Evolutionary conservation across 2,329 filamentous ascomycete species (phyloP).

Genomic region (Thelonectria discophora): DNA sequence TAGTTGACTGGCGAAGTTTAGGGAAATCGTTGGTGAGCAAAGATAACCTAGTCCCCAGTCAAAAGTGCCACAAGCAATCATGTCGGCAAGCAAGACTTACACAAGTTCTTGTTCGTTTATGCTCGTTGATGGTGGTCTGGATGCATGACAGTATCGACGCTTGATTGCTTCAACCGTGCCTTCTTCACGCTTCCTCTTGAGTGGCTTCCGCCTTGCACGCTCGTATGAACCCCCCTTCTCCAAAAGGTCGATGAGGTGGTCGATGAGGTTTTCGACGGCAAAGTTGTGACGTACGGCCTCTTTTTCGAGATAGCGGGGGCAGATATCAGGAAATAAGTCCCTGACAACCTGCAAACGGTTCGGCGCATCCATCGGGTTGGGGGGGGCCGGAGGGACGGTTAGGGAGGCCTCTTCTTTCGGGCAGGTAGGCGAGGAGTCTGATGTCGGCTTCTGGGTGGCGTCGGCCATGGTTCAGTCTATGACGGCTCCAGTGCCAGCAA

Average conservation of each 20-base stretch:
- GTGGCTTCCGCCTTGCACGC: conserved; percentile 27
- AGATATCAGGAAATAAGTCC: conserved; percentile 57
- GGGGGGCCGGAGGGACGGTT: too few species aligned
- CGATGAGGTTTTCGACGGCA: conserved; percentile 46
- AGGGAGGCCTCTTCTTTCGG: too few species aligned
- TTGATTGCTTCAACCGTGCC: conserved; percentile 28
- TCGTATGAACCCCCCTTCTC: conserved; percentile 52
- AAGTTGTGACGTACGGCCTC: conserved; percentile 42
- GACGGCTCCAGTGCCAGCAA: not conserved
- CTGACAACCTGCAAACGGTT: conserved; percentile 29
- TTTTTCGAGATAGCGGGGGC: conserved; percentile 47
- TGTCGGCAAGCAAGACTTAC: conserved; percentile 22
- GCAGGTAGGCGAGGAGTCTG: too few species aligned
- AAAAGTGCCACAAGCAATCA: conserved; percentile 12
- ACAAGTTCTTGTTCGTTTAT: not conserved
- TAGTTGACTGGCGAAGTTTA: conserved; percentile 21
- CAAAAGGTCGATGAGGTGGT: conserved; percentile 50
- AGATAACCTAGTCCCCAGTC: conserved; percentile 24
- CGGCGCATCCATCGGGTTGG: conserved; percentile 8
- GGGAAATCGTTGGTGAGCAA: conserved; percentile 40
- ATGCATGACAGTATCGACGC: conserved; percentile 23
- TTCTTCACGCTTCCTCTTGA: conserved; percentile 55
- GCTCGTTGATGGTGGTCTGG: not conserved
- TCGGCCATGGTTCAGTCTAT: not conserved
- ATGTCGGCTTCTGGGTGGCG: too few species aligned